These are phyloP conservation scores for Streptanthus diversifolius DNA, from an alignment of 345 rosid species.

Conservation along the genomic window DNA sequence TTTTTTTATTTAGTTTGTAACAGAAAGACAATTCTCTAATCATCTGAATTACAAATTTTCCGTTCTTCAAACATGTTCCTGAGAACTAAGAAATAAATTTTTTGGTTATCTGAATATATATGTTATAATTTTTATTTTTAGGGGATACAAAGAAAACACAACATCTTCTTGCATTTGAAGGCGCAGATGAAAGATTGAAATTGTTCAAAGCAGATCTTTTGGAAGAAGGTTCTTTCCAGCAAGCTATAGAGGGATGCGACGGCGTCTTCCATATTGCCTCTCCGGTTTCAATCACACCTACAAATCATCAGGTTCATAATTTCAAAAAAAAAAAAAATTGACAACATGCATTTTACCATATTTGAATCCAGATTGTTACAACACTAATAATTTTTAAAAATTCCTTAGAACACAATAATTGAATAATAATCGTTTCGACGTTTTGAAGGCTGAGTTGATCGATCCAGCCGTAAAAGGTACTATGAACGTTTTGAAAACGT, in stretches of 20 bases:
- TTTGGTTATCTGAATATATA: neutral
- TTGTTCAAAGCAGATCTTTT: constrained; percentile 33
- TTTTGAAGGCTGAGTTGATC: constrained; percentile 32
- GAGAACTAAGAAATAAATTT: neutral
- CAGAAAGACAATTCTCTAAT: no score
- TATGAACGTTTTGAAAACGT: constrained; percentile 43
- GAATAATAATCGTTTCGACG: no score
- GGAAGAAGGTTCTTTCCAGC: constrained; percentile 37
- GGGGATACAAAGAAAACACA: constrained; percentile 34
- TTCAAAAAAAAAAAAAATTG: no score
- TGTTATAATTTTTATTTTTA: neutral
- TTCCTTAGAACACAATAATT: no score
- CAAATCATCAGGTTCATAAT: constrained; percentile 39
- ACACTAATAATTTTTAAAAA: no score
- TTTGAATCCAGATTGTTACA: no score
- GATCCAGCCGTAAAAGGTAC: constrained; percentile 49
- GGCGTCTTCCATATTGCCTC: constrained; percentile 63
- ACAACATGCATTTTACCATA: no score
- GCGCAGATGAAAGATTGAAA: constrained; percentile 35
- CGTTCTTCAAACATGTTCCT: neutral
- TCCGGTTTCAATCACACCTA: constrained; percentile 31
- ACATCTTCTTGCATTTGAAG: constrained; percentile 29
- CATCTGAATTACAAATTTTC: no score
- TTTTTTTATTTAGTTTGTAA: no score
- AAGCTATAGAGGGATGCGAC: constrained; percentile 45